These are phyloP conservation scores for Aspergillus bertholletiae DNA, from an alignment of 495 filamentous ascomycete genomes.

Conservation along the genomic window DNA sequence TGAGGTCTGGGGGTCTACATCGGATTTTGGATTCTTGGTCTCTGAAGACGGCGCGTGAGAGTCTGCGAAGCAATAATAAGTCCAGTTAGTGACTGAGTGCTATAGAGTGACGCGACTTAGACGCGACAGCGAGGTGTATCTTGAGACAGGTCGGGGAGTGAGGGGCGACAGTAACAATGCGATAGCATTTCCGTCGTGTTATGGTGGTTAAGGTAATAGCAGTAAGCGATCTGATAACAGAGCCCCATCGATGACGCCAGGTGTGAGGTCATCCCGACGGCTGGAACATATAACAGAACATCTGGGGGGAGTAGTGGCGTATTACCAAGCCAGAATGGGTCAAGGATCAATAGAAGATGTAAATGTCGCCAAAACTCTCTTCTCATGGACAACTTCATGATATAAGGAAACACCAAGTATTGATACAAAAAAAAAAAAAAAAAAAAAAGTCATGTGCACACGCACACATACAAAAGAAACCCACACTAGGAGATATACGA, in stretches of 20 bases:
- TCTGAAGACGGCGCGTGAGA: conserved; percentile 39
- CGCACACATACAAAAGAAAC: conserved; percentile 7
- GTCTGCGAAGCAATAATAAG: conserved; percentile 29
- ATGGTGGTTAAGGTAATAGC: not conserved
- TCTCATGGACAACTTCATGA: not conserved
- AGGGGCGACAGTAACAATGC: not conserved
- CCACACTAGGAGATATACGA: conserved; percentile 17
- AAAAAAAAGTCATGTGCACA: conserved; percentile 9
- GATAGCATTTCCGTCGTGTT: not conserved
- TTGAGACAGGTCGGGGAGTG: conserved; percentile 8
- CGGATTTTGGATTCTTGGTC: conserved; percentile 39
- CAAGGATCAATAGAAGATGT: conserved; percentile 10
- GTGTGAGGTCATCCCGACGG: conserved; percentile 47
- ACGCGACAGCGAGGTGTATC: conserved; percentile 26
- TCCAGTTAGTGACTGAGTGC: conserved; percentile 21
- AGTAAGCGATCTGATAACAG: conserved; percentile 17
- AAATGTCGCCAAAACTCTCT: not conserved
- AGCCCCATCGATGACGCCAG: conserved; percentile 38
- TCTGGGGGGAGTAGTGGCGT: conserved; percentile 31
- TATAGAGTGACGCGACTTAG: conserved; percentile 9
- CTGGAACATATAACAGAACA: conserved; percentile 28
- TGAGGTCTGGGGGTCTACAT: conserved; percentile 43
- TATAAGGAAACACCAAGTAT: not conserved
- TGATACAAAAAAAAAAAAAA: conserved; percentile 6
- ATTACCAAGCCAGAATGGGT: conserved; percentile 33